Base-by-base conservation (phyloP, 495 filamentous ascomycete species). In the Rhypophila decipiens region DNA sequence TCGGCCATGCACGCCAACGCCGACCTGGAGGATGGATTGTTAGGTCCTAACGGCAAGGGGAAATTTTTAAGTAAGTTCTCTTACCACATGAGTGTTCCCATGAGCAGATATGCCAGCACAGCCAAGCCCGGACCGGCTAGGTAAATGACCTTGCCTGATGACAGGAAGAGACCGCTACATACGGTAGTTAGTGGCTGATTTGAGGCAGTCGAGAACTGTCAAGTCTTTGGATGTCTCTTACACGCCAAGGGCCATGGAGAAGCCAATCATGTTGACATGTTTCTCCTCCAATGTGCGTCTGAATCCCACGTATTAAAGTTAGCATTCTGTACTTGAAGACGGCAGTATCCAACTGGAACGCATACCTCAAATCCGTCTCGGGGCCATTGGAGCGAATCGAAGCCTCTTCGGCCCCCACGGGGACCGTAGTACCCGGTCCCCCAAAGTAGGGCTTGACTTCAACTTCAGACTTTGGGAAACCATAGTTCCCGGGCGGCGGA, bases 191-290 rank as follows among this genome's bases (percentile, higher is more conserved):
- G 24, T 7, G 22, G 19, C 4, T 37, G 9, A 22, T 9, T 36
- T 24, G 7, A n/a, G 19, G 17, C 8, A 42, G 29, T 4, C 3
- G 17, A 40, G 33, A 12, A 4, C 17, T 38, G 3, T 8, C 12
- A 23, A 24, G 18, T 20, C 34, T 27, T 12, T 63, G 57, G 12
- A 63, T 58, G 33, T 45, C 57, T 35, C 50, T 43, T 39, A 52
- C 50, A 53, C 35, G 15, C 50, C 50, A 12, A 53, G 18, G 3
- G 41, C 41, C n/a, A 55, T 50, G 11, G 58, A 60, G 47, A 69
- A 69, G 4, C 64, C 58, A 48, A 70, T 69, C 67, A 70, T 70
- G 55, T 69, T 69, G 8, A 67, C 59, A 58, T 68, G 65, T 18
- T 59, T 51, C 39, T 65, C 65, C 17, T 46, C 42, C 17, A 68